Evolutionary conservation across 768 basidiomycete species (phyloP), one percentile per base, ranked within the genome.

Genomic region (Clathrus columnatus): DNA sequence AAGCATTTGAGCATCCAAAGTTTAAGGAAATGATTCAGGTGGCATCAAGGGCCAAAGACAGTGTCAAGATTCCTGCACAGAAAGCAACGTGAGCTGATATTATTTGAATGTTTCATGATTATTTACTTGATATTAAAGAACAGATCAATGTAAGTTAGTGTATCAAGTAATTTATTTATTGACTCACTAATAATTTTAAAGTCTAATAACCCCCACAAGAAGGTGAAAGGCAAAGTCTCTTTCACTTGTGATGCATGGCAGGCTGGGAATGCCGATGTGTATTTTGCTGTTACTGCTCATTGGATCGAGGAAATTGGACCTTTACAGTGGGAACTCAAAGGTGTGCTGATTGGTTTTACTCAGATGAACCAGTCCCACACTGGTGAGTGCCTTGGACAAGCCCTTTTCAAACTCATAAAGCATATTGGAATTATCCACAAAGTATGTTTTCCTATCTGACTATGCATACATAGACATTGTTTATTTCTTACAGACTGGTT

Each of bases 281-380:
- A n/a, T n/a, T n/a, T n/a, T n/a, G n/a, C n/a, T n/a, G n/a, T n/a
- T n/a, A n/a, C n/a, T n/a, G n/a, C n/a, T n/a, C n/a, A n/a, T n/a
- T n/a, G n/a, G n/a, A n/a, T n/a, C n/a, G n/a, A n/a, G n/a, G n/a
- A n/a, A n/a, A n/a, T n/a, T n/a, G n/a, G n/a, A n/a, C n/a, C n/a
- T n/a, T n/a, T n/a, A n/a, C n/a, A n/a, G n/a, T 74, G 69, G 70
- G 53, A 62, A 24, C 41, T 68, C 7, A 47, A 69, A 18, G 61
- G 53, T 32, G 65, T 64, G 2, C 57, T 76, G 0, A 46, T 73
- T 1, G 73, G 72, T 1, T 75, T 75, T 41, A 64, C 63, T 0
- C 61, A 56, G 17, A 26, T 75, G 16, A 72, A 72, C 56, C 62
- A 61, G 20, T 63, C 73, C 8, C 74, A 75, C 58, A 65, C 64